Percentiles rank a stretch among this genome's conserved stretches.
Conservation (phyloP, 306 rosid genomes). For the Dryas alaskensis region DNA sequence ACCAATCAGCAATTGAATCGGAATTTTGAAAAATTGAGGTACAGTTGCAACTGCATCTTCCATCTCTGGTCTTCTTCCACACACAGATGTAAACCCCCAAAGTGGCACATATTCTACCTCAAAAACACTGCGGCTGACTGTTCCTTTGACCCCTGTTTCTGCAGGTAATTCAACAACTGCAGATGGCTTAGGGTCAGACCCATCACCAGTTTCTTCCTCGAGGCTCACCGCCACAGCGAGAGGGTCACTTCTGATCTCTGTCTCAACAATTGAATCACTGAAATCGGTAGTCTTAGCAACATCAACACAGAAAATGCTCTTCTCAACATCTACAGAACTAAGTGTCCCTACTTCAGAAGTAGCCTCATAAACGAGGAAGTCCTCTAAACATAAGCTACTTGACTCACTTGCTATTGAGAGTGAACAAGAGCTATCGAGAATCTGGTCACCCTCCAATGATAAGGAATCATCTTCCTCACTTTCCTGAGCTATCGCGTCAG, state of each 20-base stretch:
- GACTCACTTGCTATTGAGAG: constrained; percentile 66
- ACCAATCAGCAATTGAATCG: constrained; percentile 70
- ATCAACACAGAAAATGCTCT: constrained; percentile 37
- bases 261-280: constrained; percentile 32
- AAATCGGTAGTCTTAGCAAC: constrained; percentile 31
- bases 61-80: constrained; percentile 94
- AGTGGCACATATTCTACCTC: constrained; percentile 79
- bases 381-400: constrained; percentile 73
- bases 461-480: constrained; percentile 72
- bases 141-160: constrained; percentile 46
- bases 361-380: constrained; percentile 51
- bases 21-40: constrained; percentile 62
- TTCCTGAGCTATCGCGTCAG: constrained; percentile 38
- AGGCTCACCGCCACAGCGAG: constrained; percentile 45
- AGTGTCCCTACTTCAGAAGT: constrained; percentile 45
- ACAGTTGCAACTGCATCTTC: constrained; percentile 70
- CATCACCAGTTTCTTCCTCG: constrained; percentile 46
- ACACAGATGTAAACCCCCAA: constrained; percentile 67
- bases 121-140: constrained; percentile 66
- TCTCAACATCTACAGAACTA: constrained; percentile 39
- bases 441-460: constrained; percentile 65
- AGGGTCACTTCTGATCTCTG: constrained; percentile 40
- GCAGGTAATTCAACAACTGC: constrained; percentile 46
- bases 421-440: constrained; percentile 65
- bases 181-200: constrained; percentile 34